Conservation (phyloP, 2,329 filamentous ascomycete genomes). For the Calonectria montana region DNA sequence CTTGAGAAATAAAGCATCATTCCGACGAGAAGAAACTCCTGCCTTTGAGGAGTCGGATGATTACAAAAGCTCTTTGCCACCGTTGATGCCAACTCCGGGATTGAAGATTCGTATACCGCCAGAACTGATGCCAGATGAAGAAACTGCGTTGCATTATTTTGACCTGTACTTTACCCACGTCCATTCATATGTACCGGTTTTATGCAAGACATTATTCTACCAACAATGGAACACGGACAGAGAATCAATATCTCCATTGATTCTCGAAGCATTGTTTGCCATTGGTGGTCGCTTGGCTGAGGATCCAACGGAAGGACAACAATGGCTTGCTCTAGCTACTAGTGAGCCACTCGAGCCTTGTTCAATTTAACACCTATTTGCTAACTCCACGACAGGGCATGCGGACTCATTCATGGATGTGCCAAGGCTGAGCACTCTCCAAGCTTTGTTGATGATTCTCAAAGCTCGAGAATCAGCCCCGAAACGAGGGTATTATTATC, state of each 20-base stretch:
- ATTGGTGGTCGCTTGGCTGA: conserved; percentile 87
- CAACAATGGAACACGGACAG: conserved; percentile 89
- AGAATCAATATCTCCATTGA: conserved; percentile 86
- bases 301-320: conserved; percentile 84
- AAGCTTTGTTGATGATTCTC: conserved; percentile 86
- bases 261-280: conserved; percentile 91
- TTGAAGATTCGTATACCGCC: conserved; percentile 88
- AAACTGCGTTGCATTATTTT: conserved; percentile 85
- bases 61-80: conserved; percentile 76
- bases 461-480: conserved; percentile 94
- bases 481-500: conserved; percentile 94
- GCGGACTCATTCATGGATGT: conserved; percentile 95
- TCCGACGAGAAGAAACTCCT: conserved; percentile 67
- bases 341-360: conserved; percentile 61
- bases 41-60: conserved; percentile 79
- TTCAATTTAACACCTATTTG: conserved; percentile 25
- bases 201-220: conserved; percentile 86
- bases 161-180: conserved; percentile 91
- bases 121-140: conserved; percentile 91
- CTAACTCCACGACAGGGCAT: conserved; percentile 69
- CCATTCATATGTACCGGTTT: conserved; percentile 91
- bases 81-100: conserved; percentile 75
- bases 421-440: conserved; percentile 89
- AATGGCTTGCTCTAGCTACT: conserved; percentile 91
- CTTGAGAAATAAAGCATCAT: conserved; percentile 72